Evolutionary conservation across 331 rosid species (phyloP).

Genomic region (Malus hybrid): DNA sequence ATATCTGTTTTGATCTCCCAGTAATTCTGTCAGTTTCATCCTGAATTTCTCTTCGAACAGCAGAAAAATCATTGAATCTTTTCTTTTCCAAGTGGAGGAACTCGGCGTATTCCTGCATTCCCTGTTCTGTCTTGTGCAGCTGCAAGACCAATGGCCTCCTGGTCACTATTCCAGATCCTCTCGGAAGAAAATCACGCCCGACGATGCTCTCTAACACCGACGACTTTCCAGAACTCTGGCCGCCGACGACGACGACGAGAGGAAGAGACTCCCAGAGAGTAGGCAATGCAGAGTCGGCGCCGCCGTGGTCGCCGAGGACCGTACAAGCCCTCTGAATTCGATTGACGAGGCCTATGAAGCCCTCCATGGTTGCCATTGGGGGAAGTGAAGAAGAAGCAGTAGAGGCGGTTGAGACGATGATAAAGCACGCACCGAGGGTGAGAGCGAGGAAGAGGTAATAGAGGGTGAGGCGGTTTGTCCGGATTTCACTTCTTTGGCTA

Average conservation of each 20-base stretch:
- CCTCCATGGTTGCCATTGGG: slow-evolving; percentile 39
- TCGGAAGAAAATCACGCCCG: slow-evolving; percentile 84
- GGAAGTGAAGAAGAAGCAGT: background rate
- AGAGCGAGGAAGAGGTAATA: slow-evolving; percentile 15
- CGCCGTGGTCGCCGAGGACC: slow-evolving; percentile 57
- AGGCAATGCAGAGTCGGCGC: slow-evolving; percentile 42
- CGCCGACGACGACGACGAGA: slow-evolving; percentile 67
- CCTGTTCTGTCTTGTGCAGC: slow-evolving; percentile 53
- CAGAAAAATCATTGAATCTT: slow-evolving; percentile 50
- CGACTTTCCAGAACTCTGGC: slow-evolving; percentile 87
- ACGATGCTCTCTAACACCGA: slow-evolving; percentile 77
- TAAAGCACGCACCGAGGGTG: slow-evolving; percentile 14
- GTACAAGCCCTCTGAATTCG: slow-evolving; percentile 67
- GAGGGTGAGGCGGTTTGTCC: slow-evolving; percentile 7
- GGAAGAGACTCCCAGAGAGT: slow-evolving; percentile 80
- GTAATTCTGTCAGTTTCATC: slow-evolving; percentile 36
- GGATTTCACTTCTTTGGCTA: slow-evolving; percentile 47
- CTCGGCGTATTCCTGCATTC: slow-evolving; percentile 59
- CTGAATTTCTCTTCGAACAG: slow-evolving; percentile 36
- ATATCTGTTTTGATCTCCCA: slow-evolving; percentile 34
- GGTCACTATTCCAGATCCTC: slow-evolving; percentile 95
- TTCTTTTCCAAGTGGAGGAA: slow-evolving; percentile 70
- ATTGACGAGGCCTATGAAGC: slow-evolving; percentile 57
- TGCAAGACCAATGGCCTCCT: slow-evolving; percentile 91
- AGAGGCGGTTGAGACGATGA: slow-evolving; percentile 4